Evolutionary conservation across 176 grass and related monocot species (phyloP).

Genomic region (Hsuehochloa calcarea): DNA sequence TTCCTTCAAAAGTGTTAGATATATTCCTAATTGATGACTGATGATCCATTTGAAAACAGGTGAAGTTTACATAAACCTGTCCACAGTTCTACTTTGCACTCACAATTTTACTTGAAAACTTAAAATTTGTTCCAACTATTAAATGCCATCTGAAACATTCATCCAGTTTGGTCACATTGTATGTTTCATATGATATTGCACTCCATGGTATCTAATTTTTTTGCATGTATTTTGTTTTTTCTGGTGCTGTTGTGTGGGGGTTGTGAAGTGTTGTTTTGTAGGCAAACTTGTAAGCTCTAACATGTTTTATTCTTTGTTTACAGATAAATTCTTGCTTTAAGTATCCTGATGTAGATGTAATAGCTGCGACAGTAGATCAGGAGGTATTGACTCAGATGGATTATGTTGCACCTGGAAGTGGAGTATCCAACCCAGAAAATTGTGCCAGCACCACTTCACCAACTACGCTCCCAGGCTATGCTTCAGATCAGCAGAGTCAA

Average conservation of each 20-base stretch:
- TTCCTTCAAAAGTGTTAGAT: background rate
- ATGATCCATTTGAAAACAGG: background rate
- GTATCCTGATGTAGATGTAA: background rate
- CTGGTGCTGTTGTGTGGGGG: background rate
- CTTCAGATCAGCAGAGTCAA: conserved; percentile 7
- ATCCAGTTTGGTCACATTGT: background rate
- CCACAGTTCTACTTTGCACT: background rate
- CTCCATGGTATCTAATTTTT: background rate
- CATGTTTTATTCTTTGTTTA: conserved; percentile 5
- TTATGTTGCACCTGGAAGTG: conserved; percentile 6
- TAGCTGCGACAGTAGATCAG: background rate
- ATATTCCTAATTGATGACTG: background rate
- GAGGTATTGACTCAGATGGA: background rate
- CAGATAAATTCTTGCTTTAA: conserved; percentile 20
- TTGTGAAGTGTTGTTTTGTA: background rate
- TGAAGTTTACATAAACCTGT: background rate
- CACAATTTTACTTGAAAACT: background rate
- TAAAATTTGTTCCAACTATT: background rate
- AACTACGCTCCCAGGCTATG: background rate
- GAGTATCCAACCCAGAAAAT: background rate
- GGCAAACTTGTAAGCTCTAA: conserved; percentile 5
- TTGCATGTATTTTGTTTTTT: background rate
- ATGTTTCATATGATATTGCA: conserved; percentile 2
- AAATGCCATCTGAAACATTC: background rate
- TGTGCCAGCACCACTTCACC: background rate